A percentile compares a stretch with the other conserved stretches of the same genome.
These are phyloP conservation scores for Physcia stellaris DNA, from an alignment of 495 filamentous ascomycete genomes.

Conservation along the genomic window DNA sequence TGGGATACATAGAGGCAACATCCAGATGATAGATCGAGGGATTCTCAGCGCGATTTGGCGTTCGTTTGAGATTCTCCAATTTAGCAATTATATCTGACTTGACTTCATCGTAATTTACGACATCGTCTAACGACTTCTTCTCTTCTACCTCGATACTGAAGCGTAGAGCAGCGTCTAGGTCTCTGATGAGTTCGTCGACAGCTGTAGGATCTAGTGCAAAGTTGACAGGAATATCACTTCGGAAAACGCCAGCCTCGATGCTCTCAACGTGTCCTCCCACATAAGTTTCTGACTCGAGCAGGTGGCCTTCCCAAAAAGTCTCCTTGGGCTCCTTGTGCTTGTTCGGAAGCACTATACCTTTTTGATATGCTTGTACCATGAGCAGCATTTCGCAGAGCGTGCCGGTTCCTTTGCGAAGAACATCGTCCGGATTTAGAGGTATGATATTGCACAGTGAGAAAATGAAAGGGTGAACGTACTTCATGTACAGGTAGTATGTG, in stretches of 20 bases:
- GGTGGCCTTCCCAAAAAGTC: conserved; percentile 89
- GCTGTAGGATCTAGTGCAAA: conserved; percentile 80
- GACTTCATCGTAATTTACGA: conserved; percentile 87
- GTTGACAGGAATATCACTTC: conserved; percentile 84
- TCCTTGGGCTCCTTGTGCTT: conserved; percentile 89
- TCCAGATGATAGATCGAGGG: conserved; percentile 97
- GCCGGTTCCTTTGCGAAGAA: conserved; percentile 87
- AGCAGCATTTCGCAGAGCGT: conserved; percentile 97
- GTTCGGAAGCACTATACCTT: conserved; percentile 86
- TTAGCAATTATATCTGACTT: conserved; percentile 67
- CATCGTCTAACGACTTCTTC: conserved; percentile 82
- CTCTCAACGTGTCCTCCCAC: conserved; percentile 98
- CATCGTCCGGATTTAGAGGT: conserved; percentile 84
- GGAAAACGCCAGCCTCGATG: conserved; percentile 97
- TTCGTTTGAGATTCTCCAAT: conserved; percentile 60
- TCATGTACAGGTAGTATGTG: conserved; percentile 99
- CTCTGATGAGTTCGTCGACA: conserved; percentile 72
- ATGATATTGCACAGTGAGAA: conserved; percentile 97
- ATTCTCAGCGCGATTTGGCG: conserved; percentile 66
- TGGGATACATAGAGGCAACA: conserved; percentile 98
- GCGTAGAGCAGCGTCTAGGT: conserved; percentile 79
- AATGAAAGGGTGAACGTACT: conserved; percentile 99
- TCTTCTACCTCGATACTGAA: conserved; percentile 93
- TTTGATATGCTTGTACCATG: conserved; percentile 94
- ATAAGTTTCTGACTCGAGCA: conserved; percentile 94